Conservation (phyloP, 768 basidiomycete species). For the Polyporus arcularius region DNA sequence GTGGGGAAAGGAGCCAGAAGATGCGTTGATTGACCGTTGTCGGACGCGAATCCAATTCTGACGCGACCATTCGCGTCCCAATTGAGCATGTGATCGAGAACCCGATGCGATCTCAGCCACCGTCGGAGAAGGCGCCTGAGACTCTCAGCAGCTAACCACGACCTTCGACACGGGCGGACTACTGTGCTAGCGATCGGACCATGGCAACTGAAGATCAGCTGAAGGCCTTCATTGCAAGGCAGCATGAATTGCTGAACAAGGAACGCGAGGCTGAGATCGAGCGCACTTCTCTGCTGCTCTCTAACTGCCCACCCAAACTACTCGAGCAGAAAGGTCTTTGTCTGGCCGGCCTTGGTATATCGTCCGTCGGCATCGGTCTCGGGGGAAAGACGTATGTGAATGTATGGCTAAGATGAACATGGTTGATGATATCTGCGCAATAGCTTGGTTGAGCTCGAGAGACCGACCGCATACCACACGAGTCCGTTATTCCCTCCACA, state of each 20-base stretch:
- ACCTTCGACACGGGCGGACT: neutral
- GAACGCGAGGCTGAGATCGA: conserved; percentile 89
- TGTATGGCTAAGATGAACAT: neutral
- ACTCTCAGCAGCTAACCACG: neutral
- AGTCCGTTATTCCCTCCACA: conserved; percentile 80
- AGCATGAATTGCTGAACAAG: conserved; percentile 60
- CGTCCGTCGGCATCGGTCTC: conserved; percentile 77
- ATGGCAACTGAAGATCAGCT: conserved; percentile 37
- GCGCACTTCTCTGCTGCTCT: conserved; percentile 73
- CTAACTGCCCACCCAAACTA: conserved; percentile 79
- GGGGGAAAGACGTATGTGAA: conserved; percentile 83
- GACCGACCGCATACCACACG: conserved; percentile 78
- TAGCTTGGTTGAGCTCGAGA: conserved; percentile 85
- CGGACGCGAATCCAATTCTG: neutral
- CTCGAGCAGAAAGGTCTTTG: conserved; percentile 90
- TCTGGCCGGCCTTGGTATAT: conserved; percentile 69
- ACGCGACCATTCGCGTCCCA: neutral
- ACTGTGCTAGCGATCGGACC: neutral
- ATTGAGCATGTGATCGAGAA: conserved; percentile 13
- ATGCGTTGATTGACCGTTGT: neutral
- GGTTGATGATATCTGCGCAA: neutral
- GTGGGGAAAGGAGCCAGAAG: neutral
- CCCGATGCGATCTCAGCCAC: conserved; percentile 4
- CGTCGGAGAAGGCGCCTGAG: neutral
- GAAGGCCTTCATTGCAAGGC: conserved; percentile 63